A percentile compares a stretch with the other conserved stretches of the same genome.
These are phyloP conservation scores for Wallacemonas sp. DNA, from an alignment of 208 protist species.

Conservation along the genomic window DNA sequence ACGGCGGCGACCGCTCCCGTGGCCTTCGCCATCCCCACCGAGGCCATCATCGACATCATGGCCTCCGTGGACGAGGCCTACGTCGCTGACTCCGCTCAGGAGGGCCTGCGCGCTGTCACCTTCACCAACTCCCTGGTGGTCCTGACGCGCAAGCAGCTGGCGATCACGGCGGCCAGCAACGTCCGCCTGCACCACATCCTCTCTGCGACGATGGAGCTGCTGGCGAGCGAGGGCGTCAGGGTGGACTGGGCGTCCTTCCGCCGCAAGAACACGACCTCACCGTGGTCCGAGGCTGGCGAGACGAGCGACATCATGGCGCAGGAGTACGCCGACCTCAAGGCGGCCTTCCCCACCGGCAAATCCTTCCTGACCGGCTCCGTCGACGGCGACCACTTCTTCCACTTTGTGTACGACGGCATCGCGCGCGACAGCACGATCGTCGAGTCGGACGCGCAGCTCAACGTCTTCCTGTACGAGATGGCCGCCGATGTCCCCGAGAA, in stretches of 20 bases:
- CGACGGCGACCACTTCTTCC: conserved; percentile 87
- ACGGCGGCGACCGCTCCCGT: conserved; percentile 15
- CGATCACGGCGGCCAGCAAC: conserved; percentile 47
- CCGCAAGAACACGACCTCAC: conserved; percentile 78
- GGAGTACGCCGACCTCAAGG: conserved; percentile 88
- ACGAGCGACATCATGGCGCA: conserved; percentile 85
- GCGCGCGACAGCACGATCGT: conserved; percentile 23
- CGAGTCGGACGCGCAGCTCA: conserved; percentile 78
- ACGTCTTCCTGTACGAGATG: conserved; percentile 76
- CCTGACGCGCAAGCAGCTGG: conserved; percentile 42
- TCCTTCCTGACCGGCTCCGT: conserved; percentile 82
- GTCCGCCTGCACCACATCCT: conserved; percentile 76
- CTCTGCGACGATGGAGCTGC: conserved; percentile 38
- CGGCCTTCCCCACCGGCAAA: conserved; percentile 68
- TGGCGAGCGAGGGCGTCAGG: conserved; percentile 26
- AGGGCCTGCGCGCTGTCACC: conserved; percentile 37
- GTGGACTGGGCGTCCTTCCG: conserved; percentile 86
- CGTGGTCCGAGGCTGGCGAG: conserved; percentile 53
- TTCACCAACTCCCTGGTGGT: conserved; percentile 56
- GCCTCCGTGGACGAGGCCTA: conserved; percentile 43
- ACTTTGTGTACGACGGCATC: conserved; percentile 85
- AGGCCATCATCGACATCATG: conserved; percentile 38
- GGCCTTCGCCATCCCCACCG: conserved; percentile 21
- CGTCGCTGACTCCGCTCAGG: conserved; percentile 28
- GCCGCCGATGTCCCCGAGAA: conserved; percentile 17